Percentiles rank a stretch among this genome's conserved stretches.
Evolutionary conservation across 306 rosid species (phyloP).

Genomic region (Cicer cuneatum): DNA sequence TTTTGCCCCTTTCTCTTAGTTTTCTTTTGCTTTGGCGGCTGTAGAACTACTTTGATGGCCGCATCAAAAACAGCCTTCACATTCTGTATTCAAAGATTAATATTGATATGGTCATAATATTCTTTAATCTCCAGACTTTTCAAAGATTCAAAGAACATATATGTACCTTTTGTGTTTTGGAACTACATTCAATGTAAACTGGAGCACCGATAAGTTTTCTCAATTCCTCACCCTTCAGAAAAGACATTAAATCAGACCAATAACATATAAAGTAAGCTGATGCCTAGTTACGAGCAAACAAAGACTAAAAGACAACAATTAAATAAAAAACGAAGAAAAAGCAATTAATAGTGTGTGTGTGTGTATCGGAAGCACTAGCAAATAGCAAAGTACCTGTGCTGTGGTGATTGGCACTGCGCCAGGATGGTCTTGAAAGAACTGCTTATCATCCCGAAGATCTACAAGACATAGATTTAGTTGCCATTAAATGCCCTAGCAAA

Average conservation of each 20-base stretch:
- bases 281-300: constrained; percentile 26
- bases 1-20: constrained; percentile 81
- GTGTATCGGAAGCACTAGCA: constrained; percentile 18
- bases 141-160: constrained; percentile 39
- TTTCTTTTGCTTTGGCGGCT: constrained; percentile 88
- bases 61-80: constrained; percentile 96
- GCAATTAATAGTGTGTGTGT: constrained; percentile 3
- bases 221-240: constrained; percentile 87
- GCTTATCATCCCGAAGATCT: constrained; percentile 95
- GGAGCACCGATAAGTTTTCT: constrained; percentile 88
- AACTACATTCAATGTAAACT: constrained; percentile 88
- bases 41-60: constrained; percentile 94
- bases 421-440: constrained; percentile 83
- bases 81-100: constrained; percentile 60
- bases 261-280: constrained; percentile 29
- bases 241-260: constrained; percentile 40
- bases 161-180: constrained; percentile 92
- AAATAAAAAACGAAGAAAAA: constrained; percentile 4
- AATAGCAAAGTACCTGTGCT: constrained; percentile 67
- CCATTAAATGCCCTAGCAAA: constrained; percentile 44
- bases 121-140: constrained; percentile 8
- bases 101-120: constrained; percentile 13
- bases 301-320: not conserved
- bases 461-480: constrained; percentile 47
- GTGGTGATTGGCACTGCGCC: constrained; percentile 90